These are phyloP conservation scores for Phytopythium vexans DNA, from an alignment of 352 stramenopile species.

Conservation along the genomic window DNA sequence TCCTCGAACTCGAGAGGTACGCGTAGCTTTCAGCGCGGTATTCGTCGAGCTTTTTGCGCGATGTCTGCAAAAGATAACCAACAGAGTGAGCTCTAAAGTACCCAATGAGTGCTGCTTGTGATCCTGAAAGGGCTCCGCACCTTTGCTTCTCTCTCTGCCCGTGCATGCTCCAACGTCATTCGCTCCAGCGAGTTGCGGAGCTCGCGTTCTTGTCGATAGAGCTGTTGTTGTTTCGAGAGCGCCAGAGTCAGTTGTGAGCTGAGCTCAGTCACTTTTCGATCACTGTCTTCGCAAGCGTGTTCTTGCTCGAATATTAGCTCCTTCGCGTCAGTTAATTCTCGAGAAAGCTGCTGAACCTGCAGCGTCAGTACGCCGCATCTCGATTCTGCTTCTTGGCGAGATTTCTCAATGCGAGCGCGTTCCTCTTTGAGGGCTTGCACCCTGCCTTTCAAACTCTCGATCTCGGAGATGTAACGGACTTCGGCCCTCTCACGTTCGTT, in stretches of 20 bases:
- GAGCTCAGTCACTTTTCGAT: slow-evolving; percentile 64
- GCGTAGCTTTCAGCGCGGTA: slow-evolving; percentile 40
- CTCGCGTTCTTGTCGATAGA: slow-evolving; percentile 69
- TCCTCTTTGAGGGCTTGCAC: slow-evolving; percentile 62
- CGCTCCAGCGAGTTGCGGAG: slow-evolving; percentile 54
- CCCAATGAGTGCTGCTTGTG: neutral
- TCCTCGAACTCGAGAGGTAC: slow-evolving; percentile 13
- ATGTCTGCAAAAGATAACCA: slow-evolving; percentile 18
- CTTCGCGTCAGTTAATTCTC: slow-evolving; percentile 53
- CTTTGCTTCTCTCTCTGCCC: slow-evolving; percentile 57
- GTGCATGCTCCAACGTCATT: slow-evolving; percentile 56
- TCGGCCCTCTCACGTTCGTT: slow-evolving; percentile 52
- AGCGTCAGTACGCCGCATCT: slow-evolving; percentile 35
- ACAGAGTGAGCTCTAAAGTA: neutral
- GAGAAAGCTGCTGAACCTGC: slow-evolving; percentile 51
- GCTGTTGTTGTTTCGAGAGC: slow-evolving; percentile 71
- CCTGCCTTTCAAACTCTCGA: slow-evolving; percentile 56
- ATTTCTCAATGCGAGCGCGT: slow-evolving; percentile 39
- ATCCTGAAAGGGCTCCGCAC: slow-evolving; percentile 13
- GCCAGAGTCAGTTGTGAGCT: slow-evolving; percentile 63
- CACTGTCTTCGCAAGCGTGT: slow-evolving; percentile 59
- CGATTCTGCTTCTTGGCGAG: slow-evolving; percentile 46
- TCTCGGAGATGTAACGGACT: slow-evolving; percentile 49
- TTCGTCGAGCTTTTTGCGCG: slow-evolving; percentile 57
- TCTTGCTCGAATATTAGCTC: slow-evolving; percentile 58